Evolutionary conservation across 2,329 filamentous ascomycete species (phyloP).

Genomic region (Keithomyces neogunnii): DNA sequence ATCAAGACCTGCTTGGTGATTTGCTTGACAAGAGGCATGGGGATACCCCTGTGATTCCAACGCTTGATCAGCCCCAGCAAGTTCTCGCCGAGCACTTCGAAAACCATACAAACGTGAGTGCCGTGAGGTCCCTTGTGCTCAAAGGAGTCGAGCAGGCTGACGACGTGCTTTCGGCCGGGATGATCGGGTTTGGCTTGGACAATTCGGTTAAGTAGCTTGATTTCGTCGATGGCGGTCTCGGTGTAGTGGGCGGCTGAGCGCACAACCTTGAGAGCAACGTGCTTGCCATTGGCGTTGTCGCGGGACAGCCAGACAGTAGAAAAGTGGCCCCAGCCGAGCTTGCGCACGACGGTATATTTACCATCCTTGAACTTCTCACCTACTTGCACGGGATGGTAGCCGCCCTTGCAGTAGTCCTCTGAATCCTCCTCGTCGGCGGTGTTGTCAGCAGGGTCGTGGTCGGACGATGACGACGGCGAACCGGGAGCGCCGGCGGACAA

Average conservation of each 20-base stretch:
- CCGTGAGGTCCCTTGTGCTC: constrained; percentile 97
- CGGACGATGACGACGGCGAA: constrained; percentile 71
- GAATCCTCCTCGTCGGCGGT: constrained; percentile 98
- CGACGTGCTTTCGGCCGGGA: constrained; percentile 88
- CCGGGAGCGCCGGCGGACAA: constrained; percentile 52
- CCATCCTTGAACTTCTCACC: constrained; percentile 97
- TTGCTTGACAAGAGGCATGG: constrained; percentile 93
- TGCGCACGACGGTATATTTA: constrained; percentile 91
- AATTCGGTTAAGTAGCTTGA: constrained; percentile 95
- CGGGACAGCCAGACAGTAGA: constrained; percentile 85
- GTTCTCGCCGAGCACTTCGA: constrained; percentile 95
- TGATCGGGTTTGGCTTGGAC: constrained; percentile 92
- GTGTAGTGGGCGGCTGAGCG: constrained; percentile 97
- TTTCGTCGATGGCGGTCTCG: constrained; percentile 97
- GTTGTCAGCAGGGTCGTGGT: constrained; percentile 79
- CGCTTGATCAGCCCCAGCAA: constrained; percentile 91
- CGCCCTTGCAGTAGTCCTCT: constrained; percentile 98
- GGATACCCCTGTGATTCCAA: constrained; percentile 96
- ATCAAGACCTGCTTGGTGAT: constrained; percentile 97
- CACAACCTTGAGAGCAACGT: constrained; percentile 96
- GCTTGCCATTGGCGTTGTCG: constrained; percentile 83
- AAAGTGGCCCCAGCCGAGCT: constrained; percentile 97
- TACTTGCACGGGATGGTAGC: constrained; percentile 90
- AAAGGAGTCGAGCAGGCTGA: constrained; percentile 92
- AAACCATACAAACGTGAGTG: constrained; percentile 97